A percentile compares a stretch with the other conserved stretches of the same genome.
These are phyloP conservation scores for Hypholoma fasciculare DNA, from an alignment of 768 basidiomycete species.

Conservation along the genomic window DNA sequence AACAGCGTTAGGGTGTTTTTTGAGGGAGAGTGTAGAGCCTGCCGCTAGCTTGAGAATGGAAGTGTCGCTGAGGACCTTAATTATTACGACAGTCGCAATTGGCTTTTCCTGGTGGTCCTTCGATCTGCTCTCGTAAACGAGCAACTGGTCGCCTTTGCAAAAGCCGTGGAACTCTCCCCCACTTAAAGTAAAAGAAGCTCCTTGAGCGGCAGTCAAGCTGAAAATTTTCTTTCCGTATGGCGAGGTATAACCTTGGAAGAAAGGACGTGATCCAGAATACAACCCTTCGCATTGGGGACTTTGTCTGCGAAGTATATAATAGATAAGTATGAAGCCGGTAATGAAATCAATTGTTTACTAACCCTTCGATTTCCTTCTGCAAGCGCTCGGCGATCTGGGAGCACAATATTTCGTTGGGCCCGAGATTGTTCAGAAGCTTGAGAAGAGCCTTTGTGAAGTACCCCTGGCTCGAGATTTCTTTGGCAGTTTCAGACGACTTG, in stretches of 20 bases:
- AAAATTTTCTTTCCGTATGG: neutral
- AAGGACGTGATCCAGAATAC: neutral
- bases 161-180: neutral
- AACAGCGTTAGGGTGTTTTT: neutral
- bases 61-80: neutral
- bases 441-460: conserved; percentile 1
- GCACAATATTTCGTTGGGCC: neutral
- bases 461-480: neutral
- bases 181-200: neutral
- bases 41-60: neutral
- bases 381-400: neutral
- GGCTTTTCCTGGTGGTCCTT: neutral
- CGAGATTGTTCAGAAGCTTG: neutral
- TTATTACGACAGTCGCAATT: neutral
- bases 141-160: neutral
- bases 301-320: neutral
- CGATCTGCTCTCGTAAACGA: neutral
- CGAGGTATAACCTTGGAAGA: neutral
- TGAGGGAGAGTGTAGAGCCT: neutral
- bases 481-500: neutral
- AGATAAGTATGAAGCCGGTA: too few species aligned
- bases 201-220: too few species aligned
- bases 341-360: neutral
- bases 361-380: neutral
- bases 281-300: conserved; percentile 1